Evolutionary conservation across 2,329 filamentous ascomycete species (phyloP).

Genomic region (Xylaria sp.): DNA sequence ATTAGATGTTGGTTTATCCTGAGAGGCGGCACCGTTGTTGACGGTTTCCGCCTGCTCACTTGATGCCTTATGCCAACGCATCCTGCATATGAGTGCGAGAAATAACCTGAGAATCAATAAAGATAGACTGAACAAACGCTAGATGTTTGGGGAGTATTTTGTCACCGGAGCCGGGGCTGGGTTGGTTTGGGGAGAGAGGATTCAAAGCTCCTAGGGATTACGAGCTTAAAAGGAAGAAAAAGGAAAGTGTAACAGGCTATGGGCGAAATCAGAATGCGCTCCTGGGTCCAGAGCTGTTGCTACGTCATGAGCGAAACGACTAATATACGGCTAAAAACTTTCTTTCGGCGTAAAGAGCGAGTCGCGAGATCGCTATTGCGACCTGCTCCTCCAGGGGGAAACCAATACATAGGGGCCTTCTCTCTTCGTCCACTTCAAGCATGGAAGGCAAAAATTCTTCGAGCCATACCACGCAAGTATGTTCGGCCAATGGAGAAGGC

Average conservation of each 20-base stretch:
- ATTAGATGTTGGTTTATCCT: conserved; percentile 13
- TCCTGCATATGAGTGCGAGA: conserved; percentile 20
- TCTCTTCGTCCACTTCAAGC: not conserved
- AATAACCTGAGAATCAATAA: not conserved
- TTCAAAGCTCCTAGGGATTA: not conserved
- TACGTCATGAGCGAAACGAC: conserved; percentile 14
- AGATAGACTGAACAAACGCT: not conserved
- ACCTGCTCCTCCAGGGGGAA: no score
- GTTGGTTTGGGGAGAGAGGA: not conserved
- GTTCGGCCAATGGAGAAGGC: not conserved
- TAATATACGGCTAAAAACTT: not conserved
- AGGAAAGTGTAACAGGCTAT: not conserved
- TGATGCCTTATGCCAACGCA: conserved; percentile 40
- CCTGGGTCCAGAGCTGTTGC: not conserved
- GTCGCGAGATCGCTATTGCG: conserved; percentile 16
- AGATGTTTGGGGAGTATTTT: not conserved
- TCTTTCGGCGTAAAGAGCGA: conserved; percentile 7
- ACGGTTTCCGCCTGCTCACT: conserved; percentile 36
- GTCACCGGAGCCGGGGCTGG: not conserved
- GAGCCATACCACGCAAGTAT: not conserved
- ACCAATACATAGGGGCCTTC: not conserved
- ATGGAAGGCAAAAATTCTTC: not conserved
- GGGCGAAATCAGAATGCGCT: conserved; percentile 2
- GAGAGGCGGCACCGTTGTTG: not conserved
- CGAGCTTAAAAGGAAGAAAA: conserved; percentile 1